Evolutionary conservation across 805 yeast genomes (phyloP).

Genomic region (Sugiyamaella valdiviana): DNA sequence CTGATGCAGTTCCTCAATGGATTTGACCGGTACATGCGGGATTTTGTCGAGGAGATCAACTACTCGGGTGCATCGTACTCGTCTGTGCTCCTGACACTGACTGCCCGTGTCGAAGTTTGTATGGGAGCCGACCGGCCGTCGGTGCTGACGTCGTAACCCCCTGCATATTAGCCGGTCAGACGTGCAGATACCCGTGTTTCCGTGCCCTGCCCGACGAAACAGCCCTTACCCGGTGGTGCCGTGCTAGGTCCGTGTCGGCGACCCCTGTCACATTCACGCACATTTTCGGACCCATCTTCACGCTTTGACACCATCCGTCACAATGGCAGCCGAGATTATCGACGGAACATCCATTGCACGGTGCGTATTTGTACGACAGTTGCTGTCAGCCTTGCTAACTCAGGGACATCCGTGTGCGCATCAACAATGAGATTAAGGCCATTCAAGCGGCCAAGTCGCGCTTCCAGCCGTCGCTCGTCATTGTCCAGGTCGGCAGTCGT

Average conservation of each 20-base stretch:
- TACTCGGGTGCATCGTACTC: slow-evolving; percentile 41
- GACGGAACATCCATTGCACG: slow-evolving; percentile 59
- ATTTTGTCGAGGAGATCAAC: slow-evolving; percentile 38
- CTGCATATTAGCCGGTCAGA: too few relatives aligned
- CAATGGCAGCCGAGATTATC: slow-evolving; percentile 32
- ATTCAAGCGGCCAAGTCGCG: slow-evolving; percentile 38
- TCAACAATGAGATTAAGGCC: slow-evolving; percentile 45
- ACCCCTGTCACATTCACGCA: not conserved
- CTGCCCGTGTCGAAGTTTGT: slow-evolving; percentile 34
- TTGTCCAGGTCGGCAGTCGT: slow-evolving; percentile 83
- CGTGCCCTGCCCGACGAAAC: not conserved
- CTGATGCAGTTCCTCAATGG: slow-evolving; percentile 29
- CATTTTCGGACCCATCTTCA: not conserved
- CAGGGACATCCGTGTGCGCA: slow-evolving; percentile 41
- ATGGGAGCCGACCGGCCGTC: slow-evolving; percentile 1
- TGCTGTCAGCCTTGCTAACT: not conserved
- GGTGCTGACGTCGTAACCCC: too few relatives aligned
- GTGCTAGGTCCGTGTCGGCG: not conserved
- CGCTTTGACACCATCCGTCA: not conserved
- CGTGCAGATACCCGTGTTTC: too few relatives aligned
- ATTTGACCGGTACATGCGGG: slow-evolving; percentile 39
- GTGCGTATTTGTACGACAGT: slow-evolving; percentile 22
- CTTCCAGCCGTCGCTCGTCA: slow-evolving; percentile 74
- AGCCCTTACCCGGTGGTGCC: not conserved
- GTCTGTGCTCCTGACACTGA: slow-evolving; percentile 36